A percentile compares a stretch with the other conserved stretches of the same genome.
phyloP scores from a whole-genome alignment of 306 rosid genomes.

The Rubus idaeus region DNA sequence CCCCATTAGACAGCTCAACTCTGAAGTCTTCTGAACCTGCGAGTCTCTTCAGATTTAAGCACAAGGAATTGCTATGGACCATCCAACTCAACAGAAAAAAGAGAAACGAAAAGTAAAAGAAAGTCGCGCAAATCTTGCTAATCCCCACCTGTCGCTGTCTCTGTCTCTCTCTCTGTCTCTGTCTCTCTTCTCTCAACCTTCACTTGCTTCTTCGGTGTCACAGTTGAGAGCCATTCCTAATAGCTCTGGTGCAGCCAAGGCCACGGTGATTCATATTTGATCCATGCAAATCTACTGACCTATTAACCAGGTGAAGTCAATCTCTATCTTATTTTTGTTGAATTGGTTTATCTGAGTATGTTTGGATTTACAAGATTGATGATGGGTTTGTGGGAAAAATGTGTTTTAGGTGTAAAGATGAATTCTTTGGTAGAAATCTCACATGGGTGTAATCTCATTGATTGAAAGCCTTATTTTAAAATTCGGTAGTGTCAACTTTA shows the following conservation, averaged over 20 bases:
- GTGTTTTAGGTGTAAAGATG: background rate
- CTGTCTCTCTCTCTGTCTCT: background rate
- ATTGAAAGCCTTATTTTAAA: background rate
- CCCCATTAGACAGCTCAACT: background rate
- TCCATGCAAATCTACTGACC: background rate
- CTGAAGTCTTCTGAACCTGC: background rate
- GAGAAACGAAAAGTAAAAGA: background rate
- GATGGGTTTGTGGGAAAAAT: background rate
- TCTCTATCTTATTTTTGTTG: background rate
- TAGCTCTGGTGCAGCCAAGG: background rate
- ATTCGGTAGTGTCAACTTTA: too few species aligned
- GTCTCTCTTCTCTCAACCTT: background rate
- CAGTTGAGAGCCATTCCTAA: background rate
- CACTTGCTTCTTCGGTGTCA: background rate
- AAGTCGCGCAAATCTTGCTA: constrained; percentile 4
- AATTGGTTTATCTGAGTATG: background rate
- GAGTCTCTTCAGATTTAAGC: background rate
- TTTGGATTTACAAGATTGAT: background rate
- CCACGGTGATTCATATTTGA: constrained; percentile 1
- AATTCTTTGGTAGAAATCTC: constrained; percentile 5
- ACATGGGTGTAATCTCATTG: constrained; percentile 5
- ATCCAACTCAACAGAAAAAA: background rate
- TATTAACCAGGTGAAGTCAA: background rate
- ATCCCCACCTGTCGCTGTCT: constrained; percentile 1
- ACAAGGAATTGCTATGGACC: background rate